These are phyloP conservation scores for Cyclaneusma minus DNA, from an alignment of 2,329 filamentous ascomycete species.

Conservation along the genomic window DNA sequence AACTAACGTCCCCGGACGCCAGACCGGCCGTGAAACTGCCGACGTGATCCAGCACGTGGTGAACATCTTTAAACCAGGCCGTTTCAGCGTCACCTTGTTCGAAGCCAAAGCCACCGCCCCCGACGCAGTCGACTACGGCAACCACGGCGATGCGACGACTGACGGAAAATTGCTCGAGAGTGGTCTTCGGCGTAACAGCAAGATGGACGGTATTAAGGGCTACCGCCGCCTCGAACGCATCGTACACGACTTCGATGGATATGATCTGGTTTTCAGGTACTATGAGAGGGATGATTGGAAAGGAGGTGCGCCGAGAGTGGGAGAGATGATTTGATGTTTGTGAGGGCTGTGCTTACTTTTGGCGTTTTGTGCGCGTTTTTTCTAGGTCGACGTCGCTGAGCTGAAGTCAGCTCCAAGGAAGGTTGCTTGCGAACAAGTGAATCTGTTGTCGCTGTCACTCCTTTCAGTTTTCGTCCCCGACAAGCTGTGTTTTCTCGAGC, in stretches of 20 bases:
- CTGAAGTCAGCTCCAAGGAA: no score
- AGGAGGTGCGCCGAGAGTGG: slow-evolving; percentile 15
- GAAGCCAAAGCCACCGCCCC: slow-evolving; percentile 55
- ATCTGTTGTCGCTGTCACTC: no score
- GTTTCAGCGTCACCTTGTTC: slow-evolving; percentile 93
- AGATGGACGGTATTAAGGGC: slow-evolving; percentile 59
- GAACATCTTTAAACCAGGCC: slow-evolving; percentile 89
- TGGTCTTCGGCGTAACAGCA: slow-evolving; percentile 27
- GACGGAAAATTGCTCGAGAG: slow-evolving; percentile 25
- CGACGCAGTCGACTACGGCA: slow-evolving; percentile 10
- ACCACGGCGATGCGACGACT: slow-evolving; percentile 19
- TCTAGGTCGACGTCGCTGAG: no score
- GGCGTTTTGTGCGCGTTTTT: no score
- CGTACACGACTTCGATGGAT: slow-evolving; percentile 93
- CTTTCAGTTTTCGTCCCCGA: no score
- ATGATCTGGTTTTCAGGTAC: slow-evolving; percentile 91
- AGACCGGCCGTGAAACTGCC: slow-evolving; percentile 74
- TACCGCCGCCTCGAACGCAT: slow-evolving; percentile 88
- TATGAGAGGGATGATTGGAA: slow-evolving; percentile 78
- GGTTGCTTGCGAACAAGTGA: no score
- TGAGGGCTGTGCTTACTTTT: no score
- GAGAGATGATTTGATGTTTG: slow-evolving; percentile 15
- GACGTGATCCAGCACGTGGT: slow-evolving; percentile 92
- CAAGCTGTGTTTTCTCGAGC: no score
- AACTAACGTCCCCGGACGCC: slow-evolving; percentile 85